Evolutionary conservation across 1,284 basidiomycete genomes (phyloP).

Genomic region (Coniferiporia sulphurascens): DNA sequence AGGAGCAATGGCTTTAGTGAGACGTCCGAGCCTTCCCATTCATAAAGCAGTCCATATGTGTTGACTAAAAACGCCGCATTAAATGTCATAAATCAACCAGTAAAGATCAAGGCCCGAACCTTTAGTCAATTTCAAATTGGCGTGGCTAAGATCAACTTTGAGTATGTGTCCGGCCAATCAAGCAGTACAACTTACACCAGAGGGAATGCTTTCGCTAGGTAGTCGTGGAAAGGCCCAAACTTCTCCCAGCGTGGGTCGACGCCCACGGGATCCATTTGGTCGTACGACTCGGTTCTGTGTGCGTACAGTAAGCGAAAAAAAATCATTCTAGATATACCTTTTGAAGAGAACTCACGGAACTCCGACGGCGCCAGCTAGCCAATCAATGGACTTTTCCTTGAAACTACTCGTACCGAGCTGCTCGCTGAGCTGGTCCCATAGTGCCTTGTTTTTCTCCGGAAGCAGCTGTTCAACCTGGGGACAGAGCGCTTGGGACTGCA

Average conservation of each 20-base stretch:
- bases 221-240: slow-evolving; percentile 22
- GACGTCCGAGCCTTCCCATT: slow-evolving; percentile 40
- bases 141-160: slow-evolving; percentile 26
- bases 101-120: background rate
- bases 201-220: slow-evolving; percentile 21
- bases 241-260: slow-evolving; percentile 23
- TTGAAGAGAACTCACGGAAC: slow-evolving; percentile 29
- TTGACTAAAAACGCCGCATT: slow-evolving; percentile 29
- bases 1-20: slow-evolving; percentile 44
- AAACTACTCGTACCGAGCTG: slow-evolving; percentile 41
- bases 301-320: background rate
- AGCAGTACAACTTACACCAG: slow-evolving; percentile 17
- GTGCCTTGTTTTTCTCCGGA: slow-evolving; percentile 36
- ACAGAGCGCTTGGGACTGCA: slow-evolving; percentile 29
- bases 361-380: slow-evolving; percentile 47
- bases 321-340: background rate
- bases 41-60: slow-evolving; percentile 43
- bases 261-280: slow-evolving; percentile 21
- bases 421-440: slow-evolving; percentile 39
- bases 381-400: slow-evolving; percentile 42
- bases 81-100: background rate
- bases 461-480: slow-evolving; percentile 41
- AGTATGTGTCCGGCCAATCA: background rate
- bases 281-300: slow-evolving; percentile 16
- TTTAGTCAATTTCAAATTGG: slow-evolving; percentile 32